Evolutionary conservation across 192 early-diverging fungal genomes (phyloP).

Genomic region (Coemansia pectinata): DNA sequence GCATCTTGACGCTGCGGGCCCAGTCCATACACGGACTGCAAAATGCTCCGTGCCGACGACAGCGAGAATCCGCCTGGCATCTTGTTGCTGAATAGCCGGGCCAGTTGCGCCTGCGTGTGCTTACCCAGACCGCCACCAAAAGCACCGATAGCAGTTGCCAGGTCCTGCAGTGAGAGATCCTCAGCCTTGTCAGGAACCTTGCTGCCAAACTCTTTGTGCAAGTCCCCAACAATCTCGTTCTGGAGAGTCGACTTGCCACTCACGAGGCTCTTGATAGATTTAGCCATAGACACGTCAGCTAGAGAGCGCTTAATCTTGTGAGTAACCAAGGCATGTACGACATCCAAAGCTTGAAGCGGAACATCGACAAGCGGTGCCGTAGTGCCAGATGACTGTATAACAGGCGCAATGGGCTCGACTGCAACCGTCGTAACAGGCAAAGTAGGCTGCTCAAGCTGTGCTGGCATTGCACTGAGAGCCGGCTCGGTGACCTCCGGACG

Average conservation of each 20-base stretch:
- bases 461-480: not conserved
- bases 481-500: not conserved
- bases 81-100: conserved; percentile 82
- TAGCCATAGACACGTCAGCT: conserved; percentile 69
- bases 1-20: conserved; percentile 77
- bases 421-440: conserved; percentile 52
- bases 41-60: conserved; percentile 67
- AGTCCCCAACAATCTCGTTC: conserved; percentile 94
- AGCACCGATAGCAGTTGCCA: conserved; percentile 63
- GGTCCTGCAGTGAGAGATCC: conserved; percentile 82
- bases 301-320: conserved; percentile 86
- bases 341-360: conserved; percentile 71
- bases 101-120: conserved; percentile 67
- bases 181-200: conserved; percentile 89
- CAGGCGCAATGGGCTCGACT: conserved; percentile 23
- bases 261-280: conserved; percentile 71
- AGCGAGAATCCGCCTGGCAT: conserved; percentile 94
- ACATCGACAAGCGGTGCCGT: conserved; percentile 64
- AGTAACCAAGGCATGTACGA: conserved; percentile 76
- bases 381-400: not conserved
- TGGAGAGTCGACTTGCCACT: conserved; percentile 90
- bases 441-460: not conserved
- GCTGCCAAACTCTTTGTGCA: conserved; percentile 88
- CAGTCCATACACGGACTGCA: conserved; percentile 73
- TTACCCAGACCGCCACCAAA: conserved; percentile 73